Evolutionary conservation across 805 yeast genomes (phyloP), one percentile per base, ranked within the genome.

Genomic region (Debaryomyces maramus): DNA sequence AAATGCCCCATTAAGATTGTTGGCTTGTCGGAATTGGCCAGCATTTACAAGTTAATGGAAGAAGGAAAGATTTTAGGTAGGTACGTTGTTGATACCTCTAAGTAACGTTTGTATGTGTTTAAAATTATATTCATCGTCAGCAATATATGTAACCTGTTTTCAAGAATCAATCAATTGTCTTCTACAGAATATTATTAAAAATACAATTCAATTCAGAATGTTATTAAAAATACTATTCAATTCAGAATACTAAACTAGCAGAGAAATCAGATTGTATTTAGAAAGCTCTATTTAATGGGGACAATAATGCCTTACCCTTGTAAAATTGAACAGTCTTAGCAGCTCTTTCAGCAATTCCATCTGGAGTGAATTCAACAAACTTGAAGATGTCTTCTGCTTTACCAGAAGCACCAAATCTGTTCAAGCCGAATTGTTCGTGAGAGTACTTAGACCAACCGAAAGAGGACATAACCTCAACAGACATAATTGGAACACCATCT

Each of bases 371-470:
- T 52, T 79, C 96, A 56, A 91, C 87, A 74, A 60, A 72, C 70
- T 87, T 80, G 83, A 82, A 93, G 47, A 91, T 78, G 48, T 85
- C 88, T 43, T 71, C 68, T 61, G 84, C 93, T 66, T 87, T 85
- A 65, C 96, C 99, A 45, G 97, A 89, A 47, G 90, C 93, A 79
- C 99, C 99, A 64, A 93, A 93, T 74, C 88, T 81, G 80, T 88
- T 81, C 61, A 93, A 77, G 72, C 97, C 97, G 59, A 91, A 88
- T 69, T 89, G 95, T 76, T 86, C 95, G 74, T 93, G 99, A 44
- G 97, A 80, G 77, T 89, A 93, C 70, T 83, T 86, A 57, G 83
- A 75, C 99, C 99, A 93, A 43, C 97, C 97, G 56, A 78, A 73
- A 39, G 96, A 81, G 41, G 95, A 70, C 81, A 88, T 76, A 38